Conservation (phyloP, 768 basidiomycete genomes). For the Grammothele lineata region DNA sequence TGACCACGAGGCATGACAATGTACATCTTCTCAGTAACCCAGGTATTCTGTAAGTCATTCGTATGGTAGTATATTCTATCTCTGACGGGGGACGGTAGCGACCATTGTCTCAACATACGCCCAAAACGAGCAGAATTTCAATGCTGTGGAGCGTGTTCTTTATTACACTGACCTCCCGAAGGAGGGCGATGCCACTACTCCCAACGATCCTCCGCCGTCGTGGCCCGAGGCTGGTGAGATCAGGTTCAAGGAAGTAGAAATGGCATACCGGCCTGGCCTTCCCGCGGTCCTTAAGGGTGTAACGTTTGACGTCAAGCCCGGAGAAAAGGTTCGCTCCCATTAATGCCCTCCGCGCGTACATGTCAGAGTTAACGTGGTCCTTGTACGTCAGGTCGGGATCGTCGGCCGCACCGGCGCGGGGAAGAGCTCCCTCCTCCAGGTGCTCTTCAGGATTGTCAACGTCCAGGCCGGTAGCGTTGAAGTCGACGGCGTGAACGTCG, state of each 20-base stretch:
- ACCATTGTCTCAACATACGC: slow-evolving; percentile 55
- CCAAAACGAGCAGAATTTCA: slow-evolving; percentile 66
- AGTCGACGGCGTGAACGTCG: slow-evolving; percentile 54
- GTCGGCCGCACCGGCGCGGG: slow-evolving; percentile 47
- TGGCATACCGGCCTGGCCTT: slow-evolving; percentile 86
- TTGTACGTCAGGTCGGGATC: slow-evolving; percentile 36
- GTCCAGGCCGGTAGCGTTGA: slow-evolving; percentile 50
- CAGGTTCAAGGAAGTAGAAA: slow-evolving; percentile 67
- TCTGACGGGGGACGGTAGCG: slow-evolving; percentile 31
- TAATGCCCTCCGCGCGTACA: slow-evolving; percentile 68
- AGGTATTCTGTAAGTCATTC: slow-evolving; percentile 44
- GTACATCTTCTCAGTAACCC: slow-evolving; percentile 36
- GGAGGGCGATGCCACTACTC: slow-evolving; percentile 42
- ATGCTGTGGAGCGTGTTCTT: slow-evolving; percentile 64
- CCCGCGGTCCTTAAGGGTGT: slow-evolving; percentile 83
- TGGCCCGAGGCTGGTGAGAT: slow-evolving; percentile 80
- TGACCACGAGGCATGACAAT: background rate
- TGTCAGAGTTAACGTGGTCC: slow-evolving; percentile 50
- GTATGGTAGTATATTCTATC: background rate
- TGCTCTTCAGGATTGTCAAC: slow-evolving; percentile 49
- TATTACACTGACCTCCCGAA: slow-evolving; percentile 59
- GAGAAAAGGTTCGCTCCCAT: slow-evolving; percentile 73
- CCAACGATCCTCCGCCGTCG: slow-evolving; percentile 47
- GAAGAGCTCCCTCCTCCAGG: slow-evolving; percentile 46
- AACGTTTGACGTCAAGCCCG: slow-evolving; percentile 59